Evolutionary conservation across 257 asterid genomes (phyloP).

Genomic region (Nicotiana obtusifolia): DNA sequence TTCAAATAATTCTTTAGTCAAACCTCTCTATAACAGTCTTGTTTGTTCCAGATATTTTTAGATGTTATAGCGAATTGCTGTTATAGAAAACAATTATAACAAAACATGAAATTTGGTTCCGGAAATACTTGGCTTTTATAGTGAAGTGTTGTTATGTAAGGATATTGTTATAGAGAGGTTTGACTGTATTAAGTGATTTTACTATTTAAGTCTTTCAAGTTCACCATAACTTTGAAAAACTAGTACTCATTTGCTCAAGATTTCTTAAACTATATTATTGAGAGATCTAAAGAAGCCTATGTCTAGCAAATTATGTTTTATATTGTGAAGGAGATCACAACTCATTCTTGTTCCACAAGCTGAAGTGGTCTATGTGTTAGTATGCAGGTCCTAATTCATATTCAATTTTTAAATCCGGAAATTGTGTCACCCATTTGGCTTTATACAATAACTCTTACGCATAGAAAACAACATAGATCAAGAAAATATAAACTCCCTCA

Average conservation of each 20-base stretch:
- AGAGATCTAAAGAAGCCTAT: not conserved
- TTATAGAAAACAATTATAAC: too few species aligned
- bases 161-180: too few species aligned
- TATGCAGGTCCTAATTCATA: not conserved
- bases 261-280: not conserved
- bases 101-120: too few species aligned
- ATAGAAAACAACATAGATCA: not conserved
- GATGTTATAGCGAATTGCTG: too few species aligned
- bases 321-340: not conserved
- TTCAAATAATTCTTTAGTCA: not conserved
- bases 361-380: not conserved
- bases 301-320: not conserved
- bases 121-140: too few species aligned
- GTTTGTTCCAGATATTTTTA: too few species aligned
- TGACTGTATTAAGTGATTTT: not conserved
- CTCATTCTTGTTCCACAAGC: not conserved
- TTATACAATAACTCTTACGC: not conserved
- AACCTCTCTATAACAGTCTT: too few species aligned
- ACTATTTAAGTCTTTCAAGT: not conserved
- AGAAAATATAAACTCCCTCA: not conserved
- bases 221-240: not conserved
- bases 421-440: not conserved
- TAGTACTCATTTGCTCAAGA: not conserved
- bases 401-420: not conserved
- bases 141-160: too few species aligned